A percentile compares a stretch with the other conserved stretches of the same genome.
Conservation (phyloP, 768 basidiomycete species). For the Boletellus sp. region DNA sequence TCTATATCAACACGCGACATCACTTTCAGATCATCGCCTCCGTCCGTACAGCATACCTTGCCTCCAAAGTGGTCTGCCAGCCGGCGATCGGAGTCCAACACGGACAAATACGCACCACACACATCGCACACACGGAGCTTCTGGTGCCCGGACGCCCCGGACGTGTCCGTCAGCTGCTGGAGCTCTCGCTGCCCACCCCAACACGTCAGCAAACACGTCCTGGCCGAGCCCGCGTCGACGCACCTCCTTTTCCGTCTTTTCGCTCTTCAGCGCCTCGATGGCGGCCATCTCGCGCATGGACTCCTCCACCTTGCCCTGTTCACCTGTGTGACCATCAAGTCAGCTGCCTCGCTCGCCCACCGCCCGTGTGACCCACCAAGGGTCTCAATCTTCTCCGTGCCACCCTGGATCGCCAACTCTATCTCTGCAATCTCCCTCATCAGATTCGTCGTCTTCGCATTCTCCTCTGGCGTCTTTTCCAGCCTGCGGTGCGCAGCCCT, state of each 20-base stretch:
- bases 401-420: conserved; percentile 96
- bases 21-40: conserved; percentile 22
- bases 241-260: conserved; percentile 95
- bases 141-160: conserved; percentile 99
- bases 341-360: conserved; percentile 2
- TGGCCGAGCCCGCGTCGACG: background rate
- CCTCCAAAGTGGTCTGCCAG: conserved; percentile 99
- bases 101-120: conserved; percentile 98
- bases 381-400: conserved; percentile 96
- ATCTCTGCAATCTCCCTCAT: conserved; percentile 99
- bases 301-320: conserved; percentile 99
- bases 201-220: conserved; percentile 6
- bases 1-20: conserved; percentile 51
- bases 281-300: conserved; percentile 97
- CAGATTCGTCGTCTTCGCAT: conserved; percentile 96
- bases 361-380: conserved; percentile 53
- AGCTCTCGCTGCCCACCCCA: conserved; percentile 67
- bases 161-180: conserved; percentile 94
- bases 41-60: conserved; percentile 60
- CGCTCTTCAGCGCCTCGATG: conserved; percentile 94
- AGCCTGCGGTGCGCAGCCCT: conserved; percentile 88
- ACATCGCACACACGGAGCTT: conserved; percentile 99
- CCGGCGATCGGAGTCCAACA: conserved; percentile 96
- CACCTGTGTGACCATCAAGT: conserved; percentile 50
- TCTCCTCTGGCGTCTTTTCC: conserved; percentile 99